Evolutionary conservation across 257 asterid species (phyloP), one percentile per base, ranked within the genome.

Genomic region (Solanum pinnatisectum): DNA sequence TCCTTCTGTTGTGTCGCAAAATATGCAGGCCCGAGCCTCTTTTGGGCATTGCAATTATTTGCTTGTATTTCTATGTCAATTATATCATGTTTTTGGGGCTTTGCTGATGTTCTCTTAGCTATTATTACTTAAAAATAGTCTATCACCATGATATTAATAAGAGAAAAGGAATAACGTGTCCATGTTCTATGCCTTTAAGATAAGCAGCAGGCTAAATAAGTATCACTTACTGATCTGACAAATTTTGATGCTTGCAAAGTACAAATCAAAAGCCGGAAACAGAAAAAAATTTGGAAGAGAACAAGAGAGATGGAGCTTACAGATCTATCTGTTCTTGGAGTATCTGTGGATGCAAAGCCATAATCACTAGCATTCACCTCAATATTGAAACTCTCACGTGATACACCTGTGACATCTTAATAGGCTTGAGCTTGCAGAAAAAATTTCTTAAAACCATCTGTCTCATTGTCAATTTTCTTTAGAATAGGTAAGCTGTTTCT

Each of bases 281-380:
- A 74, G 12, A 77, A 40, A 81, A 49, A 25, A 52, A 77, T 39
- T 23, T 20, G 65, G 68, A 14, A 59, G 4, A 46, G 20, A 44
- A 49, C 30, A 82, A 85, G 63, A 85, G 81, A 70, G 67, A 32
- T 10, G 14, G n/a, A 68, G 89, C 56, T 92, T 93, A 97, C 99
- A 77, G 98, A 97, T 96, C 99, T 92, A 91, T 97, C 99, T 27
- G 99, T 96, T 91, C 99, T 93, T 87, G 99, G 99, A 89, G 99
- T 96, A 88, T 97, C 98, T n/a, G 98, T 92, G 71, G 98, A 95
- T 85, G 92, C 95, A 92, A 97, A 95, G 67, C 99, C 98, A 84
- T 92, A 93, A 76, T 95, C 96, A 87, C 83, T 86, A 37, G 99
- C 99, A 35, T 94, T 94, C 90, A 96, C 98, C 87, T 91, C 94